Evolutionary conservation across 495 filamentous ascomycete genomes (phyloP), one percentile per base, ranked within the genome.

Genomic region (Aspergillus sclerotioniger): DNA sequence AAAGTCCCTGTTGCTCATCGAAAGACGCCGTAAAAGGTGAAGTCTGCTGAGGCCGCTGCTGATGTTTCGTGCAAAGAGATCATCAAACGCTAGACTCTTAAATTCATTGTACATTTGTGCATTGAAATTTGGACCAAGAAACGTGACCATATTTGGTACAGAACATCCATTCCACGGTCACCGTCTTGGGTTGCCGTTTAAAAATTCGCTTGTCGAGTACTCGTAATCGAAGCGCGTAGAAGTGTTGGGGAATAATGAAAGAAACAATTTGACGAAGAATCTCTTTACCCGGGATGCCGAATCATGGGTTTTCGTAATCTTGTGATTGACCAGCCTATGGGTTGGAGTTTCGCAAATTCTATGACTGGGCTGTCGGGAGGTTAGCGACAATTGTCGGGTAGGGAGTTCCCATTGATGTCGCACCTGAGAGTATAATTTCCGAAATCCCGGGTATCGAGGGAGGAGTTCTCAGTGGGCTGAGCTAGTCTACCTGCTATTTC

Each of bases 121-220:
- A 69, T 94, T 88, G 81, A 94, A 94, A 67, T 87, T 86, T 82
- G 77, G 56, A 85, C 77, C 41, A 94, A 81, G 67, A 89, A 89
- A 65, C 87, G 81, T n/a, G 85, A 85, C 90, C 90, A 92, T 73
- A 88, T 89, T 55, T 86, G 77, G 71, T 91, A 92, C 13, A 90
- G 80, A 55, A 84, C 78, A 56, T 82, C 79, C 78, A 89, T 41
- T 37, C 13, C 37, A 62, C 73, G 58, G 64, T 78, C 73, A 58
- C 75, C 83, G 55, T 78, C 79, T 45, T 77, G 80, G 17, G 68
- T 54, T 19, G 75, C 57, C 19, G 79, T 76, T 45, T 13, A 41
- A 13, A 65, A 69, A 58, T 67, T 46, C 87, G 83, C 66, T 87
- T 74, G 33, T 76, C 73, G 29, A 89, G 74, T 8, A 83, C 84